Base-by-base conservation (phyloP, 805 yeast genomes). In the Saturnispora besseyi region DNA sequence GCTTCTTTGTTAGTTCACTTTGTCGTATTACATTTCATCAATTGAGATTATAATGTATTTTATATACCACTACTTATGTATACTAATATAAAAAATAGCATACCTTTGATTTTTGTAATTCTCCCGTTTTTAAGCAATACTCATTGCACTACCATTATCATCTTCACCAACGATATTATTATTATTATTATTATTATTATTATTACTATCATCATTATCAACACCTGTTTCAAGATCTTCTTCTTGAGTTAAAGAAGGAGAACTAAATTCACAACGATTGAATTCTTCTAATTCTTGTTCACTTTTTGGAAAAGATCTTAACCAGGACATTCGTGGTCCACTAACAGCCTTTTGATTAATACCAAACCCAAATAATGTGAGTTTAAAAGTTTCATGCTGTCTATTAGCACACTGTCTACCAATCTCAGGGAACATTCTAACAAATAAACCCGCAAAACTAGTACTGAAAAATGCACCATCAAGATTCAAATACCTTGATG, bases 381-480 rank as follows among this genome's bases (percentile, higher is more conserved):
- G 75, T 45, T 86, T 84, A 62, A 76, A 83, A 52, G 72, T 36
- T 22, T 36, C 40, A 77, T 55, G 72, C 85, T 73, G 51, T 77
- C 72, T 50, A 75, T 73, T 21, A 44, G 57, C 87, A 82, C 60
- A 85, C 88, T 36, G 40, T 58, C 79, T 78, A 62, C 85, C 95
- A 46, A 89, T 78, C 55, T 88, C 97, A n/a, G 93, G 88, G 69
- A 84, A 89, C 77, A 87, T 84, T 62, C 89, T 86, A 53, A 93
- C 79, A 59, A 93, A 85, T 57, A 93, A 76, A 2, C 96, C 97
- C 1, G 96, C 93, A 69, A 93, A 93, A 33, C 95, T 82, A 0
- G 98, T 88, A 5, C 99, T 98, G 71, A 95, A 93, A 61, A 84
- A 93, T 1, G 98, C 96, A 5, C 99, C 99, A 66, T 93, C 99